phyloP scores from a whole-genome alignment of 176 grass and related monocot genomes.

The Leersia perrieri region DNA sequence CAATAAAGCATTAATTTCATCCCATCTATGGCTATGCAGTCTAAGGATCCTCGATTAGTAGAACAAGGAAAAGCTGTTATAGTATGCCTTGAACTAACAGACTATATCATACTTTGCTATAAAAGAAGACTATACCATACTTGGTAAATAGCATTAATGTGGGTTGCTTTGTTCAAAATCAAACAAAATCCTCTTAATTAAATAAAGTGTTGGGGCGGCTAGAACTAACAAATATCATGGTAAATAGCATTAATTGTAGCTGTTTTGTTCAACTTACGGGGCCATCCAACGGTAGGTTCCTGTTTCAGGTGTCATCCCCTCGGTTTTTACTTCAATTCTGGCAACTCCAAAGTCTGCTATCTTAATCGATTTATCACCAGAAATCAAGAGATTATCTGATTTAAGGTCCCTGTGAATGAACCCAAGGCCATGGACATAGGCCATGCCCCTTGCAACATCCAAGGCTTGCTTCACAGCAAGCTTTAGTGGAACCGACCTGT shows the following conservation, averaged over 20 bases:
- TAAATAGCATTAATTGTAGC: neutral
- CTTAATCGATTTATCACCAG: slow-evolving; percentile 51
- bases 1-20: neutral
- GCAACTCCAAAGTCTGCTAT: slow-evolving; percentile 65
- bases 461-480: slow-evolving; percentile 52
- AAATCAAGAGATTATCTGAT: slow-evolving; percentile 56
- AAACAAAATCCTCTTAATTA: neutral
- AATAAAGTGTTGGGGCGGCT: neutral
- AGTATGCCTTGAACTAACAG: neutral
- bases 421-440: slow-evolving; percentile 55
- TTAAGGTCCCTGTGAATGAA: slow-evolving; percentile 64
- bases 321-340: slow-evolving; percentile 53
- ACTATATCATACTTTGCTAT: neutral
- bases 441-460: slow-evolving; percentile 58
- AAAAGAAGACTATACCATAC: too few relatives aligned
- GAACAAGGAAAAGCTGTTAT: neutral
- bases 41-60: neutral
- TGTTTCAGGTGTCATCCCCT: slow-evolving; percentile 67
- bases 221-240: neutral
- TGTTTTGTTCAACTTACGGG: slow-evolving; percentile 44
- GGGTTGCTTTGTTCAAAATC: neutral
- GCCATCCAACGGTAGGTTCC: slow-evolving; percentile 74
- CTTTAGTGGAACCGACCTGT: slow-evolving; percentile 52
- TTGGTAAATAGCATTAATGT: neutral
- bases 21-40: neutral